Evolutionary conservation across 2,329 filamentous ascomycete species (phyloP).

Genomic region (Pestalotiopsis sp.): DNA sequence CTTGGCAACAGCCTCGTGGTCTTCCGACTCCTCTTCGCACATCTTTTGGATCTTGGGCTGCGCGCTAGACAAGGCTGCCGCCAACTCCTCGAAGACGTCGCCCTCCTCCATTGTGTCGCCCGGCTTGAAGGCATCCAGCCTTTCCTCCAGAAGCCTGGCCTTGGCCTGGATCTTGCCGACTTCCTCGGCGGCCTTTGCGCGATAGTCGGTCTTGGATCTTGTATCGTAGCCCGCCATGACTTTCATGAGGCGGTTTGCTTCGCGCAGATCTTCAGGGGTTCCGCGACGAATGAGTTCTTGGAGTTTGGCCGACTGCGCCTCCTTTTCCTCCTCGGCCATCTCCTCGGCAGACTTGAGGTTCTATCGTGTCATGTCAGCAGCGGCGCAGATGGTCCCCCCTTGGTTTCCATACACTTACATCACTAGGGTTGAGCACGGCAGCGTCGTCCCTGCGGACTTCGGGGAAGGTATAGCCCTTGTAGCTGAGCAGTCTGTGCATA

Average conservation of each 20-base stretch:
- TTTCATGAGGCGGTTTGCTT: slow-evolving; percentile 98
- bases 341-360: slow-evolving; percentile 96
- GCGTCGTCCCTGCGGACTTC: slow-evolving; percentile 92
- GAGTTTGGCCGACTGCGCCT: slow-evolving; percentile 95
- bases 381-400: background rate
- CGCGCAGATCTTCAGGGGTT: slow-evolving; percentile 89
- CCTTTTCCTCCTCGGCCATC: slow-evolving; percentile 96
- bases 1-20: slow-evolving; percentile 93
- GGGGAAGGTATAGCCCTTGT: slow-evolving; percentile 96
- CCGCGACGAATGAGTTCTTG: slow-evolving; percentile 95
- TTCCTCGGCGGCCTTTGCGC: slow-evolving; percentile 95
- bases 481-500: slow-evolving; percentile 94
- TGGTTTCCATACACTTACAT: slow-evolving; percentile 63
- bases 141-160: slow-evolving; percentile 87
- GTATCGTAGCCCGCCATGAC: slow-evolving; percentile 98
- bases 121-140: slow-evolving; percentile 79
- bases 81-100: slow-evolving; percentile 80
- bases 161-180: slow-evolving; percentile 96
- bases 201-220: slow-evolving; percentile 93
- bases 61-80: slow-evolving; percentile 84
- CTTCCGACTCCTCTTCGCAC: slow-evolving; percentile 98
- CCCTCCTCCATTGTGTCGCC: slow-evolving; percentile 77
- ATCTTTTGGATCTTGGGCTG: slow-evolving; percentile 99
- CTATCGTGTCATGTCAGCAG: slow-evolving; percentile 44
- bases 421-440: slow-evolving; percentile 93